These are phyloP conservation scores for Dryadomyces quercivorus DNA, from an alignment of 2,329 filamentous ascomycete genomes.

Conservation along the genomic window DNA sequence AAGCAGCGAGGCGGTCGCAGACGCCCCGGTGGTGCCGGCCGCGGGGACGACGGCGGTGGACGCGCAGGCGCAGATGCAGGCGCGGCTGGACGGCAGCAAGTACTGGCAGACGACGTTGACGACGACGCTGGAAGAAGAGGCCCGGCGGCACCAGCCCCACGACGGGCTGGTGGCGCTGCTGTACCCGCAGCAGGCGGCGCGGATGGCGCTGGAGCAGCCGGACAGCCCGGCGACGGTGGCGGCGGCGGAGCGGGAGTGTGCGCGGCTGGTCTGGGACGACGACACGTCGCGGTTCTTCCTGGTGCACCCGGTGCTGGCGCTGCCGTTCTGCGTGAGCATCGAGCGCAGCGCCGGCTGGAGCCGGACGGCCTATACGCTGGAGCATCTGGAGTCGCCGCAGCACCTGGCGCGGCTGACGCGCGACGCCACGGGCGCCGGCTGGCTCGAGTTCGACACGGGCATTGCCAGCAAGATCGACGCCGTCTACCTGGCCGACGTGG, in stretches of 20 bases:
- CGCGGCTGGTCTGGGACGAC: conserved; percentile 59
- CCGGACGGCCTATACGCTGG: conserved; percentile 50
- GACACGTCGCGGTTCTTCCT: conserved; percentile 47
- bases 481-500: conserved; percentile 51
- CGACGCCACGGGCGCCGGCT: conserved; percentile 46
- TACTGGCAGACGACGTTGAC: conserved; percentile 45
- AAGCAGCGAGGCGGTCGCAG: conserved; percentile 7
- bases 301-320: conserved; percentile 50
- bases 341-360: conserved; percentile 47
- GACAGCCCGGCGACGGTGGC: conserved; percentile 46
- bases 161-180: conserved; percentile 56
- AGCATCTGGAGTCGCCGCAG: conserved; percentile 49
- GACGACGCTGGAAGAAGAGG: conserved; percentile 45
- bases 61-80: conserved; percentile 19
- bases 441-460: conserved; percentile 48
- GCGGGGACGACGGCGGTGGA: conserved; percentile 28
- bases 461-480: conserved; percentile 47
- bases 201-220: conserved; percentile 47
- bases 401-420: conserved; percentile 49
- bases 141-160: conserved; percentile 39
- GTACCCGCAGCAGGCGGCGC: conserved; percentile 53
- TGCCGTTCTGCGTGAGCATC: conserved; percentile 49
- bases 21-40: neutral
- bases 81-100: conserved; percentile 26
- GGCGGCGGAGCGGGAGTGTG: conserved; percentile 57